Base-by-base conservation (phyloP, 1,139 yeast genomes). In the Suhomyces wounanorum region DNA sequence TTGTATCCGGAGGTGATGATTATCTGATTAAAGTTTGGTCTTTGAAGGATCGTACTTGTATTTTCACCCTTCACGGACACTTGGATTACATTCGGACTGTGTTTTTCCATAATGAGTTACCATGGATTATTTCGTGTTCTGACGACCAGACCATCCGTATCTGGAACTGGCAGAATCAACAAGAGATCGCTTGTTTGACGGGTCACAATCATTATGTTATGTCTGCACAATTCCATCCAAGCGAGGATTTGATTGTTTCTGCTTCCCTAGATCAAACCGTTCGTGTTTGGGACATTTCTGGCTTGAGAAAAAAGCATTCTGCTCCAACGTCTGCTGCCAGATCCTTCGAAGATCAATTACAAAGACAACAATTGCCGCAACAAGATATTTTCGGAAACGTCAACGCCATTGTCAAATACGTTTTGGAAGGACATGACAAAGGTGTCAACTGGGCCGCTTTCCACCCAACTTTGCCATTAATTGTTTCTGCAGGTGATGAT, bases 131-230 rank as follows among this genome's bases (percentile, higher is more conserved):
- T 55, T 87, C 97, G 21, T 87, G 96, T 57, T 90, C 97, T 39
- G 99, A 95, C 69, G 99, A 95, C 76, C 99, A 95, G 73, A 95
- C 99, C 42, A 91, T 95, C 59, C 82, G 99, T 66, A 94, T 95
- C 61, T 95, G 99, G 99, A 95, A 95, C 73, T 95, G 99, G 99
- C 99, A 95, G 75, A 92, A 92, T 68, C 86, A 99, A 61, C 96
- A 91, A 69, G 98, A 94, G 67, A 88, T 95, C 64, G 98, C 99
- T 23, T 90, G 97, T 64, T 77, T 95, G 62, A 94, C 99, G 8
- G 99, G 99, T 54, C 99, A 95, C 71, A 92, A 91, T 71, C 99
- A 95, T 73, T 95, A 95, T 69, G 98, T 95, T 53, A 89, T 94
- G 96, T 88, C 96, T 60, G 98, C 99, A 2, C 96, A 89, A 71